These are phyloP conservation scores for Cutaneotrichosporon sp. DNA, from an alignment of 1,284 basidiomycete species.

Conservation along the genomic window DNA sequence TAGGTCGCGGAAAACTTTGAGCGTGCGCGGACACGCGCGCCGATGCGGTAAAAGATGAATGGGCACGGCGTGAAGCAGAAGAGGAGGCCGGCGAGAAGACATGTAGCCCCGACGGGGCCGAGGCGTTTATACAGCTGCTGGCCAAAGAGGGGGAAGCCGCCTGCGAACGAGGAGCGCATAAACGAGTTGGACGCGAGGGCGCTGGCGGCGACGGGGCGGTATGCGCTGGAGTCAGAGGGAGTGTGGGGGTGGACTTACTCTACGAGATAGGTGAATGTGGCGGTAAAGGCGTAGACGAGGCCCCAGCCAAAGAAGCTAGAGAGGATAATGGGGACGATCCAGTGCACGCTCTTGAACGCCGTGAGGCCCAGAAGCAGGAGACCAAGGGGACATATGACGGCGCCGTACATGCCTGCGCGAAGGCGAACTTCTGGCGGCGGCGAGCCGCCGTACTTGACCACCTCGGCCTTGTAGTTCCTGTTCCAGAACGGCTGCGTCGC, in stretches of 20 bases:
- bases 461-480: constrained; percentile 42
- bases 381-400: constrained; percentile 61
- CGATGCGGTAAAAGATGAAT: constrained; percentile 48
- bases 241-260: constrained; percentile 10
- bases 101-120: constrained; percentile 68
- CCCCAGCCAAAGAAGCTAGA: constrained; percentile 43
- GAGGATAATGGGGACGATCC: constrained; percentile 51
- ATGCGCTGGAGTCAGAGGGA: constrained; percentile 53
- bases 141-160: constrained; percentile 60
- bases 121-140: constrained; percentile 49
- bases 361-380: constrained; percentile 71
- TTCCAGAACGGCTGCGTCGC: constrained; percentile 63
- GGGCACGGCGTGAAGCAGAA: constrained; percentile 66
- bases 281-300: constrained; percentile 58
- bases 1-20: constrained; percentile 2
- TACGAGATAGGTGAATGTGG: constrained; percentile 58
- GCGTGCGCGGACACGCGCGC: constrained; percentile 30
- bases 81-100: constrained; percentile 66
- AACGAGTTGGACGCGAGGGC: constrained; percentile 71
- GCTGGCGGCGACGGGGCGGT: constrained; percentile 69
- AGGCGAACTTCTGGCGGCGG: constrained; percentile 66
- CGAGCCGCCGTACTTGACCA: constrained; percentile 48
- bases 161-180: constrained; percentile 61
- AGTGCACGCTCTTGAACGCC: constrained; percentile 61
- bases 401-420: constrained; percentile 63